Evolutionary conservation across 352 stramenopile genomes (phyloP).

Genomic region (Phytophthora syringae): DNA sequence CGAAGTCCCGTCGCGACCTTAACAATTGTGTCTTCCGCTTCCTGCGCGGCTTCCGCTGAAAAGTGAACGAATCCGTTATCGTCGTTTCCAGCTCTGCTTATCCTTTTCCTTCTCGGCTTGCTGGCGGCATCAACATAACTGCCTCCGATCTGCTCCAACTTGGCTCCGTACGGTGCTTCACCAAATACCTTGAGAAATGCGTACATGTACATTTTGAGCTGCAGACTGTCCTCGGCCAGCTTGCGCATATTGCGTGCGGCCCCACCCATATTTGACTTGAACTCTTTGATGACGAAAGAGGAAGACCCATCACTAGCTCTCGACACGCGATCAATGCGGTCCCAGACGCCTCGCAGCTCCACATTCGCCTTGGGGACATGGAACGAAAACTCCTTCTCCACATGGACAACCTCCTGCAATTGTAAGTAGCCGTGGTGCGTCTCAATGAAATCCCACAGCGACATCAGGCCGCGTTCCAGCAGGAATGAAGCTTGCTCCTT

Average conservation of each 20-base stretch:
- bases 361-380: conserved; percentile 56
- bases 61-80: conserved; percentile 54
- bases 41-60: conserved; percentile 31
- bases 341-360: conserved; percentile 72
- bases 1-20: conserved; percentile 48
- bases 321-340: conserved; percentile 64
- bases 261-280: conserved; percentile 82
- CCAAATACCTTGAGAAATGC: conserved; percentile 70
- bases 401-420: conserved; percentile 46
- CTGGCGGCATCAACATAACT: conserved; percentile 16
- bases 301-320: conserved; percentile 2
- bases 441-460: conserved; percentile 55
- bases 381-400: conserved; percentile 74
- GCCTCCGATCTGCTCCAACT: conserved; percentile 67
- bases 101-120: conserved; percentile 16
- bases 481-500: conserved; percentile 43
- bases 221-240: conserved; percentile 69
- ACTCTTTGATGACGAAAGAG: conserved; percentile 73
- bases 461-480: conserved; percentile 40
- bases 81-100: conserved; percentile 11
- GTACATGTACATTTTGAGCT: conserved; percentile 87
- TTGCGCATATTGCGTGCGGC: conserved; percentile 55
- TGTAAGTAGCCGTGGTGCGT: conserved; percentile 34
- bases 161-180: conserved; percentile 53
- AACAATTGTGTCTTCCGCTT: conserved; percentile 49